Evolutionary conservation across 208 protist genomes (phyloP).

Genomic region (Leishmania lainsoni): DNA sequence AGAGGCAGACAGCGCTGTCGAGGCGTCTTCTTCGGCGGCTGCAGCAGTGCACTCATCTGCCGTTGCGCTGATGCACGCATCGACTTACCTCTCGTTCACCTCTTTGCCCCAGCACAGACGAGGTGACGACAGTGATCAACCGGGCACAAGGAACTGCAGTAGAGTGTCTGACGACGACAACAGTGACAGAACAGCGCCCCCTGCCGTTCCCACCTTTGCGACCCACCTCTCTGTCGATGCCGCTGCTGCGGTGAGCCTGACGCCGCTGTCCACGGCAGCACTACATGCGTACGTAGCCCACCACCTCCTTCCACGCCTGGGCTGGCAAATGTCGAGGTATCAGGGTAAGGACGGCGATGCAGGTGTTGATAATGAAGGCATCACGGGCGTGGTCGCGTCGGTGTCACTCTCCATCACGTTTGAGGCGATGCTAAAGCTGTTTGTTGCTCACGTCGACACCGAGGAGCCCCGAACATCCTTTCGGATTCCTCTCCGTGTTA

Average conservation of each 20-base stretch:
- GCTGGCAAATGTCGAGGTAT: conserved; percentile 14
- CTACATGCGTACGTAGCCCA: conserved; percentile 23
- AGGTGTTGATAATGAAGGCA: neutral
- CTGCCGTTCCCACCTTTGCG: conserved; percentile 1
- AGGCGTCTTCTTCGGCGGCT: neutral
- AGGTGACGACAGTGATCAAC: conserved; percentile 1
- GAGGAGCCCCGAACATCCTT: conserved; percentile 38
- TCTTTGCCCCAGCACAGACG: conserved; percentile 6
- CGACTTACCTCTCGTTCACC: neutral
- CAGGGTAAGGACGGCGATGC: neutral
- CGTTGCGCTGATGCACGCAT: neutral
- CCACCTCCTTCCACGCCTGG: conserved; percentile 27
- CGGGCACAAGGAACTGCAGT: neutral
- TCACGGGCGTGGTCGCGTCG: conserved; percentile 8
- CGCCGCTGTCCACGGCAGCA: conserved; percentile 12
- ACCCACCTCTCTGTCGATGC: conserved; percentile 1
- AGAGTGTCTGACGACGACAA: neutral
- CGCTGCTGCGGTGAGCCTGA: neutral
- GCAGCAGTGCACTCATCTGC: neutral
- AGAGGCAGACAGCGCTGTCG: neutral
- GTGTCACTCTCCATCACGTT: conserved; percentile 25
- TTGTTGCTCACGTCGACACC: conserved; percentile 33
- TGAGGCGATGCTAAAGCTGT: conserved; percentile 28
- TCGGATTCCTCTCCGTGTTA: conserved; percentile 23
- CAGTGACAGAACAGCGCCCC: neutral